Evolutionary conservation across 345 rosid genomes (phyloP), one percentile per base, ranked within the genome.

Genomic region (Heritiera fomes): DNA sequence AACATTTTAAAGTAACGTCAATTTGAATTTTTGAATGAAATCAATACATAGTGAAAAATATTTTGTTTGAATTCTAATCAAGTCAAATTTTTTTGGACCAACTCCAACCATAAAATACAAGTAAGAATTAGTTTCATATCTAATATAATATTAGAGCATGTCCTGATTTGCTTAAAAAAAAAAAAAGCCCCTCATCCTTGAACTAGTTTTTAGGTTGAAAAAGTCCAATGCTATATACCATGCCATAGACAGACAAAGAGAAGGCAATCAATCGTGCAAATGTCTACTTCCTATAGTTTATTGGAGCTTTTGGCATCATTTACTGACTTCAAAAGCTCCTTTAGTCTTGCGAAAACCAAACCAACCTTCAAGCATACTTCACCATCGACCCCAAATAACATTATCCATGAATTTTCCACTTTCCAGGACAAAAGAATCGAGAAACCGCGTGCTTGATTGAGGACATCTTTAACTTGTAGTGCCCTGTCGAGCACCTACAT

Each of bases 401-500:
- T 10, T 63, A 12, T 2, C 23, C 68, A 64, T 64, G 45, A 64
- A 3, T 15, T 68, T 68, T 45, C 61, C 3, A 10, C 60, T 34
- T 53, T 38, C 5, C 17, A 72, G 46, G 62, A 10, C 4, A 34
- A 8, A 46, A 6, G 62, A 53, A 34, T 72, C 30, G 10, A 23
- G 23, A 34, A 53, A 34, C 76, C 45, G 15, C 18, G 63, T 50
- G 68, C 20, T 49, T 40, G 65, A 38, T 73, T 40, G 58, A 52
- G 23, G 17, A 30, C 38, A 46, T 15, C 28, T 55, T 72, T 74
- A 52, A 41, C 81, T 0, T 45, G 45, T 79, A 65, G 74, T 56
- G 67, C n/a, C 53, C 74, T 65, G 10, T 55, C 65, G 55, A 46
- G 4, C 40, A 68, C 73, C 73, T 74, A 49, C 65, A 52, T 73